Percentiles rank a stretch among this genome's conserved stretches.
phyloP scores from a whole-genome alignment of 495 filamentous ascomycete genomes.

The Podospora comata region DNA sequence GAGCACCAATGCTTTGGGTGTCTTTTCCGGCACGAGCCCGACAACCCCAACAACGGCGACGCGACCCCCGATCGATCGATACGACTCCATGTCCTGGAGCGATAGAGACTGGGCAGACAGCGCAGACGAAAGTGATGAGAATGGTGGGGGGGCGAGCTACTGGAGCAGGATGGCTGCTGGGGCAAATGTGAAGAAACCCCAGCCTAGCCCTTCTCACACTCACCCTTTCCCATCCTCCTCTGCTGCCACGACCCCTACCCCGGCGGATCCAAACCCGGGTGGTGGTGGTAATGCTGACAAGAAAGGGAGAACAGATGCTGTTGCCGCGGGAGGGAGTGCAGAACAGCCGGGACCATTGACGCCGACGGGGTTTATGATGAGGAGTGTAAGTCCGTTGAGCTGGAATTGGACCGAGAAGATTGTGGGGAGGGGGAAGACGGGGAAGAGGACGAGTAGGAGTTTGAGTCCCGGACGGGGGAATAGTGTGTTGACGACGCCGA shows the following conservation, averaged over 20 bases:
- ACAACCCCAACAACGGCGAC: slow-evolving; percentile 18
- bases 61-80: slow-evolving; percentile 31
- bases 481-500: slow-evolving; percentile 6
- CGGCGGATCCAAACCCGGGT: neutral
- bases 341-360: neutral
- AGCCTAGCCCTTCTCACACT: neutral
- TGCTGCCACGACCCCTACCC: neutral
- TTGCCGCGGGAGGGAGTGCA: neutral
- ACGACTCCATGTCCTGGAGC: slow-evolving; percentile 51
- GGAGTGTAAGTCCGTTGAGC: slow-evolving; percentile 21
- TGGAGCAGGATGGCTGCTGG: slow-evolving; percentile 15
- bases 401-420: slow-evolving; percentile 61
- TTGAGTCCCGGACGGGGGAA: neutral
- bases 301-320: slow-evolving; percentile 18
- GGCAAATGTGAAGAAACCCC: neutral
- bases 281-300: slow-evolving; percentile 6
- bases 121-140: slow-evolving; percentile 46
- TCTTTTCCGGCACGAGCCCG: slow-evolving; percentile 9
- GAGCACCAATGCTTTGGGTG: slow-evolving; percentile 10
- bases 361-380: neutral
- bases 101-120: slow-evolving; percentile 53
- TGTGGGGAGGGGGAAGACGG: slow-evolving; percentile 42
- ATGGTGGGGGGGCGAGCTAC: slow-evolving; percentile 21
- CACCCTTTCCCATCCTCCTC: neutral
- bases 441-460: neutral